phyloP scores from a whole-genome alignment of 1,284 basidiomycete species.

The Vanrija pseudolonga region DNA sequence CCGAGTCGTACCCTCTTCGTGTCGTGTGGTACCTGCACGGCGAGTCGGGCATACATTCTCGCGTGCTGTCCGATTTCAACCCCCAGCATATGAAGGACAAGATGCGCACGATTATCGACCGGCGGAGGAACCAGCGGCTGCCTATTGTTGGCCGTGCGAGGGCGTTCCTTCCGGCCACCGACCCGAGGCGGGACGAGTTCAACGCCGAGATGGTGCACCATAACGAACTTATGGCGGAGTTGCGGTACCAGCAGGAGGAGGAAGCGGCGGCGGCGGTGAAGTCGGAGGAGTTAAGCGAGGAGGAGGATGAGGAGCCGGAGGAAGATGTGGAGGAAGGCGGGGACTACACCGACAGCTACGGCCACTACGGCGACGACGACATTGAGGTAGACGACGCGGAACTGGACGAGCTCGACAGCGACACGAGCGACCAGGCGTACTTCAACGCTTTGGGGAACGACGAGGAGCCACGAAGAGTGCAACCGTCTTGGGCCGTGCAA shows the following conservation, averaged over 20 bases:
- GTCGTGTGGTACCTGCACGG: slow-evolving; percentile 36
- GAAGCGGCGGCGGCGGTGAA: not conserved
- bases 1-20: slow-evolving; percentile 25
- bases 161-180: slow-evolving; percentile 16
- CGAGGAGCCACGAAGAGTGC: no score
- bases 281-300: not conserved
- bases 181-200: slow-evolving; percentile 6
- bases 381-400: no score
- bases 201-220: slow-evolving; percentile 5
- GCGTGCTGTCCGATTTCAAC: slow-evolving; percentile 26
- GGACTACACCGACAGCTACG: not conserved
- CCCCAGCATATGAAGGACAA: slow-evolving; percentile 44
- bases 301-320: slow-evolving; percentile 7
- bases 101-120: slow-evolving; percentile 26
- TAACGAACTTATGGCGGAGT: not conserved
- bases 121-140: slow-evolving; percentile 15
- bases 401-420: no score
- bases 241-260: slow-evolving; percentile 4
- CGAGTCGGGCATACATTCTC: slow-evolving; percentile 19
- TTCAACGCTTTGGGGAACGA: no score
- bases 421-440: no score
- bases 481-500: no score
- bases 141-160: slow-evolving; percentile 31
- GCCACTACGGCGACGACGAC: slow-evolving; percentile 1
- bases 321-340: not conserved